phyloP scores from a whole-genome alignment of 1,139 yeast genomes.

The Geotrichum histeridarum region DNA sequence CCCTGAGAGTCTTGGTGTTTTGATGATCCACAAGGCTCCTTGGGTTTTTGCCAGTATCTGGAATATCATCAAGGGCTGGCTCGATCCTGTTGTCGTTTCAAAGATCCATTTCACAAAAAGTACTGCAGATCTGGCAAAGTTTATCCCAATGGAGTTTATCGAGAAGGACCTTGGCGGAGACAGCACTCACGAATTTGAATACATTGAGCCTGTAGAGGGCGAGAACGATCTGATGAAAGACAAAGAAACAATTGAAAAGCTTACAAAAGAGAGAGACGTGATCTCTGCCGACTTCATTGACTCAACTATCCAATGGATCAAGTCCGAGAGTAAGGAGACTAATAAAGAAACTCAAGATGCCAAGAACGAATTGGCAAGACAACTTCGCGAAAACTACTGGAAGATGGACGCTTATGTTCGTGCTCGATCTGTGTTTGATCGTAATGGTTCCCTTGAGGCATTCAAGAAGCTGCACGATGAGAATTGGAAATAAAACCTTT shows the following conservation, averaged over 20 bases:
- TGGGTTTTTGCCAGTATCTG: constrained; percentile 86
- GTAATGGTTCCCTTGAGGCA: constrained; percentile 44
- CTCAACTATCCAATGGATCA: constrained; percentile 65
- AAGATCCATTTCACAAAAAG: constrained; percentile 70
- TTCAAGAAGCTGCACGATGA: background rate
- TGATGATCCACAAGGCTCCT: constrained; percentile 81
- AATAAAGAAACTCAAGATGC: constrained; percentile 43
- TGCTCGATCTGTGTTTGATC: constrained; percentile 61
- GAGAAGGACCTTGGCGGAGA: constrained; percentile 66
- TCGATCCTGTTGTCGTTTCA: constrained; percentile 82
- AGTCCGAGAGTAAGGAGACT: constrained; percentile 42
- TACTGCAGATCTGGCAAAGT: constrained; percentile 54
- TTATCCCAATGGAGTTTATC: constrained; percentile 49
- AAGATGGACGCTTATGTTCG: constrained; percentile 67
- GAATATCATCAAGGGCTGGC: constrained; percentile 78
- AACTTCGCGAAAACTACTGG: constrained; percentile 53
- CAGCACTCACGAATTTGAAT: constrained; percentile 51
- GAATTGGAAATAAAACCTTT: constrained; percentile 5
- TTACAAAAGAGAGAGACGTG: constrained; percentile 46
- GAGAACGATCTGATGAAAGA: constrained; percentile 47
- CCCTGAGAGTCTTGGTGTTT: constrained; percentile 74
- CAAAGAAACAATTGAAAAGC: constrained; percentile 40
- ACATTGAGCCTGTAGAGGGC: constrained; percentile 49
- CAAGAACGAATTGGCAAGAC: constrained; percentile 48
- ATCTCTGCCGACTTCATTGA: constrained; percentile 48